phyloP scores from a whole-genome alignment of 2,329 filamentous ascomycete genomes.

The Onygenales sp. region DNA sequence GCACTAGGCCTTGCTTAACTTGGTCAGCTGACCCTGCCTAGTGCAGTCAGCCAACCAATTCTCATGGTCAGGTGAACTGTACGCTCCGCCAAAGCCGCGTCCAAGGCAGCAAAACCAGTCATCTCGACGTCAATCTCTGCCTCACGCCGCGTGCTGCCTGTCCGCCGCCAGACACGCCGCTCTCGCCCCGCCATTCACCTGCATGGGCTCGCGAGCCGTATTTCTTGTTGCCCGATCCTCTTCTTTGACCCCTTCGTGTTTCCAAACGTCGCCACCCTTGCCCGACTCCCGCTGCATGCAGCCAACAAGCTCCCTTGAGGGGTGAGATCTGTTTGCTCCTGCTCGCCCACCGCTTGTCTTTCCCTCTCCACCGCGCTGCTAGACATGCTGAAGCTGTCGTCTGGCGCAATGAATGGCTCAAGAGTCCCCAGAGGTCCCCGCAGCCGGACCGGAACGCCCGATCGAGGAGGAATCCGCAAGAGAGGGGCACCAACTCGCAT shows the following conservation, averaged over 20 bases:
- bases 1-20: too few relatives aligned
- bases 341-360: background rate
- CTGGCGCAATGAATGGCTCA: slow-evolving; percentile 18
- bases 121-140: background rate
- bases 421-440: slow-evolving; percentile 23
- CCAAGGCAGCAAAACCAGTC: background rate
- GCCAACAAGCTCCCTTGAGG: background rate
- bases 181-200: background rate
- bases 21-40: too few relatives aligned
- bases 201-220: background rate
- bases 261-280: background rate
- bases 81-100: too few relatives aligned
- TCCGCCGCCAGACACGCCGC: background rate
- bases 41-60: too few relatives aligned
- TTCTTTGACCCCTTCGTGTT: background rate
- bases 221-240: background rate
- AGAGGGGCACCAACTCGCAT: slow-evolving; percentile 34
- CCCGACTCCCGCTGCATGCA: background rate
- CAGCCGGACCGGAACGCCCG: slow-evolving; percentile 14
- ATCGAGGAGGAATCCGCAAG: slow-evolving; percentile 45
- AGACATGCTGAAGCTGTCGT: slow-evolving; percentile 9
- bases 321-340: background rate
- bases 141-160: background rate
- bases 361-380: background rate
- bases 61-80: too few relatives aligned